These are phyloP conservation scores for Sambucus nigra DNA, from an alignment of 129 eudicot genomes.

Conservation along the genomic window DNA sequence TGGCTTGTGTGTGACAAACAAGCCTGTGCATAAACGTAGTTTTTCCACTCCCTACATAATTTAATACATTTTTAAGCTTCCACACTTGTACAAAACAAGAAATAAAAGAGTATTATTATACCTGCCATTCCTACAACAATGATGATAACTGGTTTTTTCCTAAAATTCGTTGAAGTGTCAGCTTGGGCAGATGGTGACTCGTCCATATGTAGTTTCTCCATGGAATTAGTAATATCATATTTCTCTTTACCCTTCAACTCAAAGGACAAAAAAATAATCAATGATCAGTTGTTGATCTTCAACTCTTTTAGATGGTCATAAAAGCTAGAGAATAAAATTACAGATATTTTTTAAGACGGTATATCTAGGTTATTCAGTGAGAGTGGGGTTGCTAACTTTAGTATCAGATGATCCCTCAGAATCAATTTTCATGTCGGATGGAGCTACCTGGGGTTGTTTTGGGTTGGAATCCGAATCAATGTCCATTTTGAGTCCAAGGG, in stretches of 20 bases:
- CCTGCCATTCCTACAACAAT: constrained; percentile 99
- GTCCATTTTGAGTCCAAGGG: too few species aligned
- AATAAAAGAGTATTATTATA: constrained; percentile 9
- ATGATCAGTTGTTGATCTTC: too few species aligned
- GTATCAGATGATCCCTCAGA: constrained; percentile 28
- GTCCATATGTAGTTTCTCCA: constrained; percentile 59
- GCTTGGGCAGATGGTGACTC: constrained; percentile 42
- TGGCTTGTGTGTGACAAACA: constrained; percentile 68
- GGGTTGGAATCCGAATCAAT: constrained; percentile 41
- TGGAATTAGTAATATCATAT: constrained; percentile 48
- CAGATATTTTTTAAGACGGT: too few species aligned
- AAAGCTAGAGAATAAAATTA: not conserved
- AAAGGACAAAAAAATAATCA: too few species aligned
- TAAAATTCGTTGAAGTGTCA: constrained; percentile 42
- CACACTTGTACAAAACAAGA: too few species aligned
- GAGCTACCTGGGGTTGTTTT: constrained; percentile 27
- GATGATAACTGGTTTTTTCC: constrained; percentile 75
- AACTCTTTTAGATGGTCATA: too few species aligned
- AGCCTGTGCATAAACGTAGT: constrained; percentile 80
- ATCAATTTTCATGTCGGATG: constrained; percentile 31
- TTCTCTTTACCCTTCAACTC: constrained; percentile 30
- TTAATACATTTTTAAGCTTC: too few species aligned
- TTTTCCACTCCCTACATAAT: constrained; percentile 77
- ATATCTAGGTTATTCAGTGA: too few species aligned
- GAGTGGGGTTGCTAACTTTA: constrained; percentile 14